phyloP scores from a whole-genome alignment of 208 protist genomes.

The Leishmania martiniquensis region DNA sequence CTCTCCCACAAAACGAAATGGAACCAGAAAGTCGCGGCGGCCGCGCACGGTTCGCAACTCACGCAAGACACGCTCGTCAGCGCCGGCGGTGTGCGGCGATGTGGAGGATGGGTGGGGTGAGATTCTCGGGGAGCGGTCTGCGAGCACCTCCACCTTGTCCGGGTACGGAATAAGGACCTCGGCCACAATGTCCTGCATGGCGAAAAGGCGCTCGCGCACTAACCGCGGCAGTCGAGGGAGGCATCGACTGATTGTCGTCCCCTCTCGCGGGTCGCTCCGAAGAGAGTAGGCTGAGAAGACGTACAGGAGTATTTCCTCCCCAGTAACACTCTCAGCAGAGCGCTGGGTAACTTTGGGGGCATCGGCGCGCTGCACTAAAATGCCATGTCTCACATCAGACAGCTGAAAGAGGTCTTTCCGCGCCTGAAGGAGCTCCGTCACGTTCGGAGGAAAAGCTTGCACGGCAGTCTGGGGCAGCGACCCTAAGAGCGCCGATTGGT shows the following conservation, averaged over 20 bases:
- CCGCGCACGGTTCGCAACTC: slow-evolving; percentile 32
- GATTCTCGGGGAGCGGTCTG: not conserved
- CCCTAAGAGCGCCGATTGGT: slow-evolving; percentile 30
- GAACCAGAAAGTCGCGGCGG: slow-evolving; percentile 52
- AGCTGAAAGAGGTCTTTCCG: slow-evolving; percentile 29
- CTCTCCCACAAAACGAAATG: slow-evolving; percentile 85
- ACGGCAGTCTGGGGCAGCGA: slow-evolving; percentile 29
- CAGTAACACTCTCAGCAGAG: slow-evolving; percentile 34
- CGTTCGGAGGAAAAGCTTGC: slow-evolving; percentile 31
- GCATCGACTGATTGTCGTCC: slow-evolving; percentile 65
- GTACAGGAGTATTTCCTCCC: slow-evolving; percentile 75
- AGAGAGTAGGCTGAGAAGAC: slow-evolving; percentile 66
- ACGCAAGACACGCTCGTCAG: slow-evolving; percentile 14
- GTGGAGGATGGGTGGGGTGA: not conserved
- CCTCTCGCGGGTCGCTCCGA: slow-evolving; percentile 47
- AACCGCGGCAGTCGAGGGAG: slow-evolving; percentile 42
- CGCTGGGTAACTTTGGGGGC: slow-evolving; percentile 24
- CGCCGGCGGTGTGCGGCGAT: not conserved
- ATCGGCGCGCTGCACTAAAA: slow-evolving; percentile 76
- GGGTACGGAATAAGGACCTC: slow-evolving; percentile 64
- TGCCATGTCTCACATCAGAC: slow-evolving; percentile 35
- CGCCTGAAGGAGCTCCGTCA: slow-evolving; percentile 23
- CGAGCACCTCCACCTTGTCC: slow-evolving; percentile 75
- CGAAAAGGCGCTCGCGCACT: slow-evolving; percentile 42
- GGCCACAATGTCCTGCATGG: slow-evolving; percentile 58